These are phyloP conservation scores for Citrullus mucosospermus DNA, from an alignment of 306 rosid genomes.

Conservation along the genomic window DNA sequence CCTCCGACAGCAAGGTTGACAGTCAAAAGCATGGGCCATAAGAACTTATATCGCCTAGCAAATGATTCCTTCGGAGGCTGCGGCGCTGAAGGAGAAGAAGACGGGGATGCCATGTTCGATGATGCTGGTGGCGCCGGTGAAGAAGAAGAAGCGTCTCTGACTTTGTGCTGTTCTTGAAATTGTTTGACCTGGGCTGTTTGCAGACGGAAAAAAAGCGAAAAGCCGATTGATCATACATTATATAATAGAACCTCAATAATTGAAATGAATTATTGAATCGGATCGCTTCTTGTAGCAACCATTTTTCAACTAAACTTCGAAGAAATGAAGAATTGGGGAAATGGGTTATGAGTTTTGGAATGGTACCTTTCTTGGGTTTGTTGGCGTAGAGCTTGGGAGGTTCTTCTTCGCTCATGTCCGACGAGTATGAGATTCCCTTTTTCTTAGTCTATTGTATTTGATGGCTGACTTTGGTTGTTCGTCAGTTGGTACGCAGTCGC, in stretches of 20 bases:
- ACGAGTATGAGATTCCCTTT: neutral
- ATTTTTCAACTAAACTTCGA: neutral
- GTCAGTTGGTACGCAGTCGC: neutral
- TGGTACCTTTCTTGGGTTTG: conserved; percentile 61
- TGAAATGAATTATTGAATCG: conserved; percentile 1
- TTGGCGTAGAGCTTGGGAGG: conserved; percentile 46
- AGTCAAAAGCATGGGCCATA: conserved; percentile 77
- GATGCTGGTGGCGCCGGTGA: conserved; percentile 15
- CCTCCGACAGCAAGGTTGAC: conserved; percentile 88
- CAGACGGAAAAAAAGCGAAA: neutral
- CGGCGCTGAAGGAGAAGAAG: conserved; percentile 28
- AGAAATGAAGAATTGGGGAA: neutral
- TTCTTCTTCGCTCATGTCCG: conserved; percentile 45
- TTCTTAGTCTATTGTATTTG: neutral
- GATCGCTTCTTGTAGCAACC: neutral
- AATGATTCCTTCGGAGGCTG: conserved; percentile 54
- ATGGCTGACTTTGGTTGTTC: neutral
- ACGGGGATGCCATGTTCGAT: conserved; percentile 19
- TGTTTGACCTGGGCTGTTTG: conserved; percentile 41
- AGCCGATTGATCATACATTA: neutral
- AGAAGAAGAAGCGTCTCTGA: conserved; percentile 24
- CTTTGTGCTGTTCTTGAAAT: conserved; percentile 33
- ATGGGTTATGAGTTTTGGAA: neutral
- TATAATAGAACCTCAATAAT: conserved; percentile 9
- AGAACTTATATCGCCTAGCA: conserved; percentile 59